These are phyloP conservation scores for Verticillium longisporum DNA, from an alignment of 2,329 filamentous ascomycete species.

Conservation along the genomic window DNA sequence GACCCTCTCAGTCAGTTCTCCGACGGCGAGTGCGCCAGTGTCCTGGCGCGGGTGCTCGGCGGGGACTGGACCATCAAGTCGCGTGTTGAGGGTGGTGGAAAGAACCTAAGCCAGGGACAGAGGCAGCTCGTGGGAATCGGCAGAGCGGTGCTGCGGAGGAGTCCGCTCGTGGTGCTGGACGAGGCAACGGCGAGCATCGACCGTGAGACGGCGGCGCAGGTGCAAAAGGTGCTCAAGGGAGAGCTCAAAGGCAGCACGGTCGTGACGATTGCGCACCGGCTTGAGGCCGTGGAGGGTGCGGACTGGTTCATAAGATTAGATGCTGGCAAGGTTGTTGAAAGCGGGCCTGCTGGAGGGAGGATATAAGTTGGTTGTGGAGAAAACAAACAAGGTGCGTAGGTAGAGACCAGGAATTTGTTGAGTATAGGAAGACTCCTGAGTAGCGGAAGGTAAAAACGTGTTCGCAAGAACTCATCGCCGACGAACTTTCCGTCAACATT, in stretches of 20 bases:
- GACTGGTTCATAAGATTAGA: slow-evolving; percentile 48
- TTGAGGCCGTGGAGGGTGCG: slow-evolving; percentile 55
- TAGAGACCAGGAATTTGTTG: no score
- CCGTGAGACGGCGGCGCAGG: slow-evolving; percentile 47
- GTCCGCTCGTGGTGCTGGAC: slow-evolving; percentile 56
- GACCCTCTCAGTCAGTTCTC: slow-evolving; percentile 58
- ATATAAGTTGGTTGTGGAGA: background rate
- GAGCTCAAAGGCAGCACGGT: slow-evolving; percentile 52
- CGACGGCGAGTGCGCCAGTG: slow-evolving; percentile 39
- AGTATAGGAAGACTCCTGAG: no score
- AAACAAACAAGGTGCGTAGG: no score
- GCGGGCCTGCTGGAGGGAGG: slow-evolving; percentile 28
- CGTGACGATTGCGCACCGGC: slow-evolving; percentile 59
- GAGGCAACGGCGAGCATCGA: slow-evolving; percentile 61
- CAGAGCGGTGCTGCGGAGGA: slow-evolving; percentile 51
- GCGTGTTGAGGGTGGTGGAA: slow-evolving; percentile 51
- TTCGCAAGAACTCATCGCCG: no score
- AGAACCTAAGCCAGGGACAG: slow-evolving; percentile 57
- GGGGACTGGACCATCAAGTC: slow-evolving; percentile 38
- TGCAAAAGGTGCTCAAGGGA: slow-evolving; percentile 49
- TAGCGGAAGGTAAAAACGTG: no score
- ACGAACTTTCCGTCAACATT: no score
- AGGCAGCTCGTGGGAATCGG: slow-evolving; percentile 56
- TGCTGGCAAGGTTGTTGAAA: slow-evolving; percentile 40
- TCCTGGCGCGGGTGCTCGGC: slow-evolving; percentile 55